phyloP scores from a whole-genome alignment of 2,329 filamentous ascomycete species.

The Intubia oerlemansii region DNA sequence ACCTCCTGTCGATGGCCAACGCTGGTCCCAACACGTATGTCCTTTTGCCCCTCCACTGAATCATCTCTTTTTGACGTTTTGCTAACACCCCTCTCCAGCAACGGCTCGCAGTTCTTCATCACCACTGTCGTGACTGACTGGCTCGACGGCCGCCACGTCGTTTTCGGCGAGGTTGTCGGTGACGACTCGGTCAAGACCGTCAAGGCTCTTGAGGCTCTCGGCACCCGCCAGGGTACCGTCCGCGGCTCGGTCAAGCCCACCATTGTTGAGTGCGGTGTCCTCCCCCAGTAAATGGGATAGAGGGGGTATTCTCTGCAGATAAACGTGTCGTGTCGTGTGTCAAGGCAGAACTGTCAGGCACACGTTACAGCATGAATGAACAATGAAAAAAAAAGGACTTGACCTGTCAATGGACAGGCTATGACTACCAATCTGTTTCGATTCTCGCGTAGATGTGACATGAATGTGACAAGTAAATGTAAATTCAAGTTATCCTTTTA shows the following conservation, averaged over 20 bases:
- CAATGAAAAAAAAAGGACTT: too few species aligned
- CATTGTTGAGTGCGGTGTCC: conserved; percentile 7
- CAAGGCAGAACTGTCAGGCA: too few species aligned
- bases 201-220: conserved; percentile 39
- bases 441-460: too few species aligned
- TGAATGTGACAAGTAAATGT: too few species aligned
- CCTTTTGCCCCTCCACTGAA: neutral
- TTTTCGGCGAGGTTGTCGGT: conserved; percentile 52
- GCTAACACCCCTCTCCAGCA: conserved; percentile 37
- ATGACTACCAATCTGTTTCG: too few species aligned
- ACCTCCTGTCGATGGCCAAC: conserved; percentile 88
- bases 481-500: too few species aligned
- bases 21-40: conserved; percentile 79
- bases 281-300: conserved; percentile 6
- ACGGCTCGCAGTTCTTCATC: conserved; percentile 96
- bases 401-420: too few species aligned
- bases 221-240: conserved; percentile 30
- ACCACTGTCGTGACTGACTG: conserved; percentile 83
- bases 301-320: too few species aligned
- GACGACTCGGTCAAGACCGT: conserved; percentile 27
- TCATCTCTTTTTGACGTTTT: neutral
- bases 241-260: conserved; percentile 26
- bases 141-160: conserved; percentile 65
- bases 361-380: too few species aligned
- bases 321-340: too few species aligned